Evolutionary conservation across 345 rosid species (phyloP).

Genomic region (Rhizophora apiculata): DNA sequence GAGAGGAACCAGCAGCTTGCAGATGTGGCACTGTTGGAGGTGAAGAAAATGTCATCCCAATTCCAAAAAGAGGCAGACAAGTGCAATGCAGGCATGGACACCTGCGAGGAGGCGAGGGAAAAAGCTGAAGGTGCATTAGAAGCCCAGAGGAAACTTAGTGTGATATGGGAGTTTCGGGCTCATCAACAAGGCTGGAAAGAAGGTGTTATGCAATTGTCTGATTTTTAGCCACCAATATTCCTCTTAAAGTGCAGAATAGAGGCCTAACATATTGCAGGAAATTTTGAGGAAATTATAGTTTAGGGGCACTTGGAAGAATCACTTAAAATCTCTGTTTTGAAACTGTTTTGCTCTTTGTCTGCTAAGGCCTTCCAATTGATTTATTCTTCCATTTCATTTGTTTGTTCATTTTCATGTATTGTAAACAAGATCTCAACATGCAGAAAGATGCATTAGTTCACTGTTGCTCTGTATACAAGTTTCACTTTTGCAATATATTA

Average conservation of each 20-base stretch:
- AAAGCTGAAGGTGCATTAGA: conserved; percentile 46
- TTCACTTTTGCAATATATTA: background rate
- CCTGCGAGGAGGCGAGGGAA: conserved; percentile 67
- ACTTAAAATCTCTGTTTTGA: background rate
- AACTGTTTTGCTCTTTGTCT: background rate
- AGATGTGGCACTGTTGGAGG: conserved; percentile 51
- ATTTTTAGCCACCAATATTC: background rate
- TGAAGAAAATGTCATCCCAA: conserved; percentile 64
- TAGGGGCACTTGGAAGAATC: background rate
- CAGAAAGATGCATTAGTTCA: background rate
- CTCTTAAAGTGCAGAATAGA: background rate
- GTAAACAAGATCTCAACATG: background rate
- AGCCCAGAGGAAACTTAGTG: conserved; percentile 42
- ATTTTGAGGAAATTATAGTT: no score
- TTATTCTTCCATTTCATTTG: background rate
- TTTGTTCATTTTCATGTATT: background rate
- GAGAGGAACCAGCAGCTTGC: conserved; percentile 41
- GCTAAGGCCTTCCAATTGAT: background rate
- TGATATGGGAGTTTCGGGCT: conserved; percentile 45
- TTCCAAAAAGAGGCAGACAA: conserved; percentile 68
- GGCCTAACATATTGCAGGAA: no score
- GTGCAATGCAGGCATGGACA: conserved; percentile 67
- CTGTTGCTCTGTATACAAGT: background rate
- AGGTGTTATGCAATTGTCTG: conserved; percentile 16
- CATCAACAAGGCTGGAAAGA: conserved; percentile 46